phyloP scores from a whole-genome alignment of 805 yeast genomes.

The Jamesozyma gamospora region DNA sequence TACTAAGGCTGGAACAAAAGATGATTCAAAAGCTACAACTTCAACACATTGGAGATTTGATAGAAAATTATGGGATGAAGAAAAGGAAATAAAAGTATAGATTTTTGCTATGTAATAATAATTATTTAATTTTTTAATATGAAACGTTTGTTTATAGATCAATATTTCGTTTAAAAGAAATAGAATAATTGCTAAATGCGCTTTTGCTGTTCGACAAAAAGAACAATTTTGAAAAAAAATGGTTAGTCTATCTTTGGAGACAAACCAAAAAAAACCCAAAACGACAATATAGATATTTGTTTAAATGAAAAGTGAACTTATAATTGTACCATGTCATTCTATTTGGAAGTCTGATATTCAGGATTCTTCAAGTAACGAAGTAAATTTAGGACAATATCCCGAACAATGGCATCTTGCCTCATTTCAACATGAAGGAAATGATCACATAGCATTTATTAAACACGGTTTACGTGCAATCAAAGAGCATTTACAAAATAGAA shows the following conservation, averaged over 20 bases:
- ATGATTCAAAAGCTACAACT: conserved; percentile 37
- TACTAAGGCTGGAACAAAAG: conserved; percentile 42
- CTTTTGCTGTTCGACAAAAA: no score
- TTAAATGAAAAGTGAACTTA: conserved; percentile 23
- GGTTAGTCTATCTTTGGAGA: no score
- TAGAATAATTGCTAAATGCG: no score
- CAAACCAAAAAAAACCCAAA: neutral
- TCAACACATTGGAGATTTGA: conserved; percentile 63
- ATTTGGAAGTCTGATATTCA: conserved; percentile 37
- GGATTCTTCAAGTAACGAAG: neutral
- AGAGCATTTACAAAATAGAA: conserved; percentile 25
- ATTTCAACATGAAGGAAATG: conserved; percentile 61
- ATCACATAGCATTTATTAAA: conserved; percentile 53
- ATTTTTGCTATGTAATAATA: neutral
- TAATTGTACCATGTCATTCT: conserved; percentile 54
- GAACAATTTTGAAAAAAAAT: no score
- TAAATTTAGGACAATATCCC: conserved; percentile 35
- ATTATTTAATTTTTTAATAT: neutral
- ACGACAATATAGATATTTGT: no score
- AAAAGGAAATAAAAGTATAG: conserved; percentile 38
- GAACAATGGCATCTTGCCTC: conserved; percentile 59
- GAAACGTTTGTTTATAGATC: no score
- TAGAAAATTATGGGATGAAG: conserved; percentile 45
- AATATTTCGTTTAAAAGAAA: no score
- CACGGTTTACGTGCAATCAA: conserved; percentile 45